Evolutionary conservation across 116 monocot genomes (phyloP), one percentile per base, ranked within the genome.

Genomic region (Papilionanthe hybrid): DNA sequence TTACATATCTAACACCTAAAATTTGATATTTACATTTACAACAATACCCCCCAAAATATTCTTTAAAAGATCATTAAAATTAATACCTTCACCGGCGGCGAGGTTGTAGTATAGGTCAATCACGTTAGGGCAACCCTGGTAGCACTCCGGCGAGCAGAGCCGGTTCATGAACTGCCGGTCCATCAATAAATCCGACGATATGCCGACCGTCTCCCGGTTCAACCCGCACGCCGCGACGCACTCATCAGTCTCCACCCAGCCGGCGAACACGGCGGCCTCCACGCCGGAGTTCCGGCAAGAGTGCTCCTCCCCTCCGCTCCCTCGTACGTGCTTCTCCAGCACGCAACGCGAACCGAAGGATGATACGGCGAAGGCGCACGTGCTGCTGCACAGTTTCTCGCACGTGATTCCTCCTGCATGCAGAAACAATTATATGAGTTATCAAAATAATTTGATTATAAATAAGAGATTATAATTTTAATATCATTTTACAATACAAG

Each of bases 21-120:
- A 32, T 32, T 32, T 32, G 32, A 32, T 32, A 32, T 32, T 32
- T 32, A 32, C 32, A 32, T 32, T 32, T 3, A 32, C 32, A 32
- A 32, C 32, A 32, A 2, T 32, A 32, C 3, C 3, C 32, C 32
- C 32, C 32, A 32, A 32, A 32, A 32, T 32, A 32, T 32, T 32
- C 32, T 32, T 32, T 32, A 32, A 32, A 32, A 1, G 3, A 32
- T 32, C 32, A 32, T 32, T 32, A 32, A 48, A 48, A 48, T 48
- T 48, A 60, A 18, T 65, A 87, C 90, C 87, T 90, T 90, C 90
- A 0, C 77, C 85, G 12, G 90, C 85, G 0, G 90, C 87, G 2
- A 90, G 87, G 44, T 87, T 87, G 87, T 81, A 87, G 87, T 85
- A 87, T 66, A 87, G 83, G 18, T 87, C 85, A 9, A 89, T 42